Evolutionary conservation across 306 rosid species (phyloP), one percentile per base, ranked within the genome.

Genomic region (Luffa aegyptiaca): DNA sequence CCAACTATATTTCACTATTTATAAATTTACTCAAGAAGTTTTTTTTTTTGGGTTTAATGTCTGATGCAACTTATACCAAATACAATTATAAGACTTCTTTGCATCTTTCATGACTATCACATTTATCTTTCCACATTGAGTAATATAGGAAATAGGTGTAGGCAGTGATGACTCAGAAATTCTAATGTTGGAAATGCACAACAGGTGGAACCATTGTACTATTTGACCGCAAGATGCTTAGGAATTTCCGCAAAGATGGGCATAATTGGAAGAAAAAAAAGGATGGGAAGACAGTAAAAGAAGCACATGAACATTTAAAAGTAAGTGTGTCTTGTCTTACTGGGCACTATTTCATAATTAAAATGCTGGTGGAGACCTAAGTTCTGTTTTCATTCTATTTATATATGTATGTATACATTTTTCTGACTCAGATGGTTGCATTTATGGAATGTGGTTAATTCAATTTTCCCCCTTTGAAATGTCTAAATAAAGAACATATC

Each of bases 261-360:
- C 94, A 93, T 88, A 93, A 90, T 85, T 93, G 99, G 99, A 96
- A 93, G 88, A 93, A 96, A 94, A 96, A 96, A 82, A 96, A 89
- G 69, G 98, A 93, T 70, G 98, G 98, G 83, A 96, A 96, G 88
- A 96, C 99, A 13, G 93, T 96, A 21, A 96, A 96, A 85, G 99
- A 96, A 89, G 99, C 99, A 65, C 99, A 96, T 8, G 99, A 96
- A 83, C 99, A 96, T 85, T 89, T 96, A 77, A 96, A 96, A 87
- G 99, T 96, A 87, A 91, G 97, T 44, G 56, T 80, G 74, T 81
- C 80, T 46, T 63, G 62, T 85, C 83, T 63, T 44, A 62, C 44
- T 45, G 46, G 51, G 44, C 59, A 11, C 59, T 26, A 8, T 42
- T n/a, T 48, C 53, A 46, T 16, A 72, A 55, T 79, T 3, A 65